Base-by-base conservation (phyloP, 768 basidiomycete species). In the Tephrocybe sp. region DNA sequence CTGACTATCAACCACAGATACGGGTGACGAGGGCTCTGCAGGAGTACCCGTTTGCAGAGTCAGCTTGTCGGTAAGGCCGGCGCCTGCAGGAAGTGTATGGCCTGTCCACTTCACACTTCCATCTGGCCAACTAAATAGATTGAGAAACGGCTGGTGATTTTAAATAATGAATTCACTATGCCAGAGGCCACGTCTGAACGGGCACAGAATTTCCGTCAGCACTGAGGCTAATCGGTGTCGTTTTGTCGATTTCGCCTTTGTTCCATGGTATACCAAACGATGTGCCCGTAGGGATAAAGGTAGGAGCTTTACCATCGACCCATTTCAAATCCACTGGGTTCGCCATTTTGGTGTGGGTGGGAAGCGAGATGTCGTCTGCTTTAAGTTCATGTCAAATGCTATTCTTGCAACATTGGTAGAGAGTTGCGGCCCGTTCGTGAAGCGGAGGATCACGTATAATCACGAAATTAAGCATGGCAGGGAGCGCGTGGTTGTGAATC, bases 61-160 rank as follows among this genome's bases (percentile, higher is more conserved):
- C 8, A 73, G 57, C 2, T 50, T 52, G 30, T 62, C 57, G 11
- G 54, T 25, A 23, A 63, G 64, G 3, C 62, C 59, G 9, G 56
- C 47, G 43, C 70, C 60, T 2, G 67, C 65, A 14, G 65, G 52
- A 25, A 73, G 53, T n/a, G 69, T 62, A 51, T 73, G 71, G 8
- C 70, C 71, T 3, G 70, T 71, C 71, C 71, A 73, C 55, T 73
- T 73, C 11, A 73, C 53, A 44, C 63, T 68, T 24, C 70, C 71
- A 41, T 73, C 71, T 12, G 71, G 71, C 71, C 71, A 72, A 42
- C 70, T 70, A 32, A 15, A 24, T 14, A 21, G 38, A 34, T n/a
- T 18, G 2, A 25, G 45, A 26, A 12, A 3, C 15, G 20, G n/a
- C 26, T 3, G 4, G 12, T 20, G 4, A 21, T 18, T 12, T 20